These are phyloP conservation scores for Thelephora aurantiotincta DNA, from an alignment of 768 basidiomycete species.

Conservation along the genomic window DNA sequence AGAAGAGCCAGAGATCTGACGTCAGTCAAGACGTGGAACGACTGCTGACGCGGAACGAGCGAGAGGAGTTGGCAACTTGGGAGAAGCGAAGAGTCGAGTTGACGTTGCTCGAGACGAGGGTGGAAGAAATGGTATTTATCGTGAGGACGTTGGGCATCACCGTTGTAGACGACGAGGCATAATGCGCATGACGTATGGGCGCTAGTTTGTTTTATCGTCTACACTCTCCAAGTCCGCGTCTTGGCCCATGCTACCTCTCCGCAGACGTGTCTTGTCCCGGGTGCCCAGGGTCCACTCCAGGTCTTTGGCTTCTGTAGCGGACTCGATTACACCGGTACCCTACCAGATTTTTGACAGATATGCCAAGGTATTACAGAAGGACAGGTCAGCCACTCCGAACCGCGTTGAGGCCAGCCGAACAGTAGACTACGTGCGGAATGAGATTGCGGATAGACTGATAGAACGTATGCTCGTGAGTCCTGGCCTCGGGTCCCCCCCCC, in stretches of 20 bases:
- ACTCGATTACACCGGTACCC: conserved; percentile 34
- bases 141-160: conserved; percentile 60
- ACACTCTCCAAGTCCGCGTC: background rate
- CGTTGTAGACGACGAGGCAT: conserved; percentile 30
- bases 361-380: conserved; percentile 64
- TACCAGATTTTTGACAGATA: conserved; percentile 82
- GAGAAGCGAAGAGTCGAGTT: conserved; percentile 62
- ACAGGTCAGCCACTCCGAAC: conserved; percentile 49
- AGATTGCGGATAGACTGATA: conserved; percentile 81
- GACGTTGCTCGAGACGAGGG: conserved; percentile 67
- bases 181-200: too few species aligned
- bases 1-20: conserved; percentile 71
- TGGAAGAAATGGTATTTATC: conserved; percentile 84
- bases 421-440: conserved; percentile 86
- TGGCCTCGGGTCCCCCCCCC: conserved; percentile 2
- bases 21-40: conserved; percentile 65
- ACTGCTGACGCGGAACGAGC: conserved; percentile 55
- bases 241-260: background rate
- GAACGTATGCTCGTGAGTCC: conserved; percentile 69
- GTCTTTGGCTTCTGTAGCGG: conserved; percentile 34
- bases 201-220: background rate
- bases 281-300: conserved; percentile 10
- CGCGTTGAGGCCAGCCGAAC: conserved; percentile 49
- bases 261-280: background rate
- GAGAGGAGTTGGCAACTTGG: conserved; percentile 61